phyloP scores from a whole-genome alignment of 179 eudicot genomes.

The Drosera spatulata region DNA sequence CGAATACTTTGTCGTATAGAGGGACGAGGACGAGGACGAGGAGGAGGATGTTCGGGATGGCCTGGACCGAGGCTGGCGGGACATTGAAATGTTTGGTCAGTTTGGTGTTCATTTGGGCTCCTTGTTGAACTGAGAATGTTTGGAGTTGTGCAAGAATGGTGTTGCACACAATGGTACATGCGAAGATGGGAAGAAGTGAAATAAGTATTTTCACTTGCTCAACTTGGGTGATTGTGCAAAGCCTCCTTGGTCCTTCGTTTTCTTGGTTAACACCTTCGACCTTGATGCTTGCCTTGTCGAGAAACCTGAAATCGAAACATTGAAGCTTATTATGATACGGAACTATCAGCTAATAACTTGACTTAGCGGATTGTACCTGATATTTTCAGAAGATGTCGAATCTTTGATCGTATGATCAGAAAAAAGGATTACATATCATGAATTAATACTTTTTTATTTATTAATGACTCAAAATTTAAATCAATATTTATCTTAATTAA shows the following conservation, averaged over 20 bases:
- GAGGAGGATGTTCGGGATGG: slow-evolving; percentile 82
- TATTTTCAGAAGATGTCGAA: too few species aligned
- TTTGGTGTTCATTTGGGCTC: slow-evolving; percentile 58
- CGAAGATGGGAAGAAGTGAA: slow-evolving; percentile 71
- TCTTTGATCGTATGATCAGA: too few species aligned
- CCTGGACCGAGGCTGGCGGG: slow-evolving; percentile 91
- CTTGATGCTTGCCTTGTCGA: slow-evolving; percentile 84
- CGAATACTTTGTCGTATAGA: slow-evolving; percentile 55
- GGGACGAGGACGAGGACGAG: slow-evolving; percentile 68
- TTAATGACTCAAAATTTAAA: too few species aligned
- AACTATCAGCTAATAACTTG: too few species aligned
- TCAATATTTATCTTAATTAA: too few species aligned
- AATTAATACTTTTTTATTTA: too few species aligned
- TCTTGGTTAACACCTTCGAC: slow-evolving; percentile 9
- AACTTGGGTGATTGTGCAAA: slow-evolving; percentile 67
- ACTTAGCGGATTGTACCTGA: too few species aligned
- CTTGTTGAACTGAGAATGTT: slow-evolving; percentile 98
- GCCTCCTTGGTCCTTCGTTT: slow-evolving; percentile 40
- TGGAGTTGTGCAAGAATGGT: slow-evolving; percentile 88
- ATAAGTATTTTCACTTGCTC: slow-evolving; percentile 78
- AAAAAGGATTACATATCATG: too few species aligned
- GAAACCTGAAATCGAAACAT: slow-evolving; percentile 34
- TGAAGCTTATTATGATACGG: not conserved
- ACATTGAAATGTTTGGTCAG: slow-evolving; percentile 44
- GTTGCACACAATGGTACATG: slow-evolving; percentile 83